Base-by-base conservation (phyloP, 495 filamentous ascomycete species). In the Lepidopterella palustris region DNA sequence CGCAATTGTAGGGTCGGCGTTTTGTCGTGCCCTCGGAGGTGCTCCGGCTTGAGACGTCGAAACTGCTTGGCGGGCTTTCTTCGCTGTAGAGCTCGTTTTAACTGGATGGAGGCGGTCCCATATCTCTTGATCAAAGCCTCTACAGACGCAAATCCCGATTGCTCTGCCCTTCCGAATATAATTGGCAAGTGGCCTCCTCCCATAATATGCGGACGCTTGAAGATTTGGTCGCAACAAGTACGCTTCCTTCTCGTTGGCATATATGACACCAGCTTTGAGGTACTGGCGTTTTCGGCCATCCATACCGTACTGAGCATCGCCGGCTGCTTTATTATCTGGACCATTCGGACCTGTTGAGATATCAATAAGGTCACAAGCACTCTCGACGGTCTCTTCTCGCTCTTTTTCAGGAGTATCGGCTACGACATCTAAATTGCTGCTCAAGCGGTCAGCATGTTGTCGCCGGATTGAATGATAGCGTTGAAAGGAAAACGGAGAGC, bases 91-190 rank as follows among this genome's bases (percentile, higher is more conserved):
- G 26, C 67, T 78, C 25, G 78, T 78, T 60, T 83, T 85, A 11
- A 74, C 73, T 20, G 82, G 84, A 66, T 97, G 84, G 6, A 91
- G 72, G 53, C 81, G 84, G 56, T 88, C 84, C 91, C 92, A 97
- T 5, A 77, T 69, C 28, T 78, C 78, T 56, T 84, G 79, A 70
- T 90, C 83, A 67, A 98, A 98, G 1, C 93, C 93, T 31, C 93
- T 83, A 26, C 93, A 80, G 10, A 98, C 89, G 3, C 86, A 86
- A 18, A 95, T 86, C 0, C 93, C 93, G 40, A 98, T 84, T 11
- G 84, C 82, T 26, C 81, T 76, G 1, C 89, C 91, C 71, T 87
- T 96, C 45, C 87, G 84, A 60, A 98, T 97, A 58, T 74, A 76
- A 48, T 89, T 87, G 48, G 82, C 81, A 4, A 96, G 78, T 6